phyloP scores from a whole-genome alignment of 2,329 filamentous ascomycete species.

The Colletotrichum spaethianum region DNA sequence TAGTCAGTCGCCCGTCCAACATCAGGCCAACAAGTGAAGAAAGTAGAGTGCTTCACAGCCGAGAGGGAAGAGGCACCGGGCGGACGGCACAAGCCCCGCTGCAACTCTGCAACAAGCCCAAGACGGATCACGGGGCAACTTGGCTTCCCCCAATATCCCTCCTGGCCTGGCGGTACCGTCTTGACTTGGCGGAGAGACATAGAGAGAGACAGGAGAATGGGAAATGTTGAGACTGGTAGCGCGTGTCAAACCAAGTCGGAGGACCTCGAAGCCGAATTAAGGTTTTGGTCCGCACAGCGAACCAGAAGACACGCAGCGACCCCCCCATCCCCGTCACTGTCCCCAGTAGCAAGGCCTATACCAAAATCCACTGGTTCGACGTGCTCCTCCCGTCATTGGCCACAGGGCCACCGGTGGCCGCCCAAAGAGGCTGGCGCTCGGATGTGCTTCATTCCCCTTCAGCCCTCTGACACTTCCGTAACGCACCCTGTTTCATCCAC shows the following conservation, averaged over 20 bases:
- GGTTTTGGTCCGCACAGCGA: conserved; percentile 45
- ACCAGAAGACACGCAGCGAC: conserved; percentile 19
- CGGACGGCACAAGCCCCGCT: neutral
- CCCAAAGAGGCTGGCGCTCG: conserved; percentile 37
- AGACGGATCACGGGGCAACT: neutral
- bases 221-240: conserved; percentile 29
- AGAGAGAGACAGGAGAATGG: neutral
- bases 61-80: neutral
- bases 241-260: conserved; percentile 44
- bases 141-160: conserved; percentile 2
- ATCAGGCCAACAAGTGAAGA: neutral
- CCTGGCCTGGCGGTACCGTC: neutral
- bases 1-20: neutral
- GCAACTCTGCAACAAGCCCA: conserved; percentile 22
- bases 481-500: conserved; percentile 50
- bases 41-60: neutral
- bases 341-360: neutral
- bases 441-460: conserved; percentile 48
- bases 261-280: conserved; percentile 53
- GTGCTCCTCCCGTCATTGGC: neutral
- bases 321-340: conserved; percentile 44
- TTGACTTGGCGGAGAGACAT: neutral
- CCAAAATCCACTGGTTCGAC: conserved; percentile 7
- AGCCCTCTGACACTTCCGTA: conserved; percentile 51
- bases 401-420: neutral